phyloP scores from a whole-genome alignment of 2,329 filamentous ascomycete genomes.

The Xylaria sp. region DNA sequence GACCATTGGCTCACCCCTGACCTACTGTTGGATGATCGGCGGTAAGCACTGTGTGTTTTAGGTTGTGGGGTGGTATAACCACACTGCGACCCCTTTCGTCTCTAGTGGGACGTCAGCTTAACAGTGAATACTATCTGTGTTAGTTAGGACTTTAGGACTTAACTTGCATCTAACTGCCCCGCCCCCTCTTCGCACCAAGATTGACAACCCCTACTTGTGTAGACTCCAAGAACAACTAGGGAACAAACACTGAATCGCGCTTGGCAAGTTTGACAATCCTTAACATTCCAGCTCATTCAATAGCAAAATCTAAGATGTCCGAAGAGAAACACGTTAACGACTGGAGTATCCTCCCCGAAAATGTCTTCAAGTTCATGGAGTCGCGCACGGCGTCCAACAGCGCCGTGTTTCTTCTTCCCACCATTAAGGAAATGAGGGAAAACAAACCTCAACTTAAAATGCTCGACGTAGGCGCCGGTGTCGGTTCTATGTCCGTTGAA shows the following conservation, averaged over 20 bases:
- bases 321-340: constrained; percentile 14
- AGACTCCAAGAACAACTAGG: not conserved
- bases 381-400: constrained; percentile 37
- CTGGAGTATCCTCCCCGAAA: constrained; percentile 29
- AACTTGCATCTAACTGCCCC: not conserved
- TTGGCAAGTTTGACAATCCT: not conserved
- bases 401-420: constrained; percentile 48
- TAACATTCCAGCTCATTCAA: not conserved
- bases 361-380: constrained; percentile 33
- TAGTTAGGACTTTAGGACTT: not conserved
- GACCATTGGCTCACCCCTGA: not conserved
- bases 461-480: constrained; percentile 57
- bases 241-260: not conserved
- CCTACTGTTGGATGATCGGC: not conserved
- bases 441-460: constrained; percentile 48
- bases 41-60: constrained; percentile 4
- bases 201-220: not conserved
- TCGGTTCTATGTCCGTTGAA: constrained; percentile 55
- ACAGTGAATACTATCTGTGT: not conserved
- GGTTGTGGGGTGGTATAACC: not conserved
- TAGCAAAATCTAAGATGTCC: not conserved
- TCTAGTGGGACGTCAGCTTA: not conserved
- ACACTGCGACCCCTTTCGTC: not conserved
- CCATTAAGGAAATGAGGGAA: constrained; percentile 40
- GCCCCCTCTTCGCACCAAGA: not conserved